A percentile compares a stretch with the other conserved stretches of the same genome.
Conservation (phyloP, 2,329 filamentous ascomycete species). For the Xylariaceae sp. region DNA sequence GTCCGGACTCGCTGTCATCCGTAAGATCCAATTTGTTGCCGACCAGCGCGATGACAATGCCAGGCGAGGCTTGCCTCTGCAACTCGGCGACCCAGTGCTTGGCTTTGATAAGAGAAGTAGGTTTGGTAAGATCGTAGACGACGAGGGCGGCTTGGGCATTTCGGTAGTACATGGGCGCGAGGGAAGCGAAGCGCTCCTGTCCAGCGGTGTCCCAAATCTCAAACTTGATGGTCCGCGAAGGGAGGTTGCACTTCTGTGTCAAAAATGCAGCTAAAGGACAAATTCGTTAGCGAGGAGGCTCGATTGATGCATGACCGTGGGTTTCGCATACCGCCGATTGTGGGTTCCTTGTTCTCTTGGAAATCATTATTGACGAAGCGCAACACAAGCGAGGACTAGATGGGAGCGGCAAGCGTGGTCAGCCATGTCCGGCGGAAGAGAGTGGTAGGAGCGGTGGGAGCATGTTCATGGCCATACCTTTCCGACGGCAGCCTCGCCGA, state of each 20-base stretch:
- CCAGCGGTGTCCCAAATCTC: slow-evolving; percentile 98
- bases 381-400: slow-evolving; percentile 89
- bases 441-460: neutral
- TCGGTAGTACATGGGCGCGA: slow-evolving; percentile 99
- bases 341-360: slow-evolving; percentile 99
- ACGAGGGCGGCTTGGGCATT: slow-evolving; percentile 97
- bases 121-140: slow-evolving; percentile 97
- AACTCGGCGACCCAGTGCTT: slow-evolving; percentile 99
- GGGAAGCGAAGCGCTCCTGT: slow-evolving; percentile 93
- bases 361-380: slow-evolving; percentile 99
- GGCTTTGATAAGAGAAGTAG: slow-evolving; percentile 90
- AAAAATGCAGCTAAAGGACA: slow-evolving; percentile 75
- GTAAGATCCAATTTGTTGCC: slow-evolving; percentile 96
- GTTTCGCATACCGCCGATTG: slow-evolving; percentile 76
- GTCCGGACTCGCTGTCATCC: slow-evolving; percentile 48
- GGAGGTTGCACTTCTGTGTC: slow-evolving; percentile 97
- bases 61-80: slow-evolving; percentile 90
- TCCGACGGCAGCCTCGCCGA: slow-evolving; percentile 96
- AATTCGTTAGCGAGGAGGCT: no score
- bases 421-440: slow-evolving; percentile 5
- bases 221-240: slow-evolving; percentile 86
- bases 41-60: slow-evolving; percentile 94
- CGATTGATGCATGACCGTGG: neutral
- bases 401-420: slow-evolving; percentile 39
- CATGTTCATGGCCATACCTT: slow-evolving; percentile 60